Conservation (phyloP, 768 basidiomycete species). For the Hypholoma fasciculare region DNA sequence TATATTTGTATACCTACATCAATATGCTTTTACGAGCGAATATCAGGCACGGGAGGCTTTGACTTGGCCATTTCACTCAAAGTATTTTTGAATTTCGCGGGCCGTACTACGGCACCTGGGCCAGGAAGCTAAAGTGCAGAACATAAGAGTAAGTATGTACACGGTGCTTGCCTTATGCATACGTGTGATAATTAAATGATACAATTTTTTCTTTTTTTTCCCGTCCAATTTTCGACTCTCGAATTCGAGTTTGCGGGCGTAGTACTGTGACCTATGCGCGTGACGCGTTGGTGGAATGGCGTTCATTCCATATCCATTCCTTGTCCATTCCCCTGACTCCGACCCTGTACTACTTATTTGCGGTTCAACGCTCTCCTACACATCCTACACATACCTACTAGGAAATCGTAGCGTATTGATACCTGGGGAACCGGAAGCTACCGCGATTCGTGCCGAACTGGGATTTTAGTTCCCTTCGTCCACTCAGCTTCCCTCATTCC, state of each 20-base stretch:
- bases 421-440: too few relatives aligned
- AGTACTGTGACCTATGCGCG: not conserved
- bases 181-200: too few relatives aligned
- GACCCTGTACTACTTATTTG: too few relatives aligned
- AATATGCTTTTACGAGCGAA: not conserved
- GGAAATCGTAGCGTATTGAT: too few relatives aligned
- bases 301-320: not conserved
- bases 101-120: too few relatives aligned
- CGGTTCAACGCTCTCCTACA: too few relatives aligned
- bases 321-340: not conserved
- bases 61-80: too few relatives aligned
- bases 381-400: too few relatives aligned
- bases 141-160: too few relatives aligned
- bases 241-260: not conserved
- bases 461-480: not conserved
- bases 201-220: too few relatives aligned
- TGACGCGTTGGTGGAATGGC: not conserved
- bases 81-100: too few relatives aligned
- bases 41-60: too few relatives aligned
- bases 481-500: not conserved
- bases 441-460: not conserved
- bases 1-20: not conserved
- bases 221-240: not conserved
- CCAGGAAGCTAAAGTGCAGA: not conserved
- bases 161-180: not conserved